Evolutionary conservation across 129 eudicot species (phyloP).

Genomic region (Rutidosis leptorrhynchoides): DNA sequence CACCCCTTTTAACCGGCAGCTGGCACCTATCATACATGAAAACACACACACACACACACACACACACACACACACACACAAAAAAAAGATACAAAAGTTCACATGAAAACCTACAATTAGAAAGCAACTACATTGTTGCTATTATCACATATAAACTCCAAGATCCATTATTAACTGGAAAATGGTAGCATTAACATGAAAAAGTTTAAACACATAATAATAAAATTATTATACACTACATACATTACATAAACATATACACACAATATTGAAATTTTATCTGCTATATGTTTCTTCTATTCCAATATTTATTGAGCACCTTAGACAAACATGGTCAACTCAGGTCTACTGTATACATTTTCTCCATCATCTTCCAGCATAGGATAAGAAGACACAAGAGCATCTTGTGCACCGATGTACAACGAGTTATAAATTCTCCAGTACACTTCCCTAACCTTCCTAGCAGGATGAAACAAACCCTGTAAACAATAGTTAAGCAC

Average conservation of each 20-base stretch:
- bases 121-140: background rate
- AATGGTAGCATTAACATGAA: constrained; percentile 18
- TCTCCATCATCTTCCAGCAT: constrained; percentile 74
- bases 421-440: constrained; percentile 95
- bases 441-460: constrained; percentile 97
- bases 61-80: no score
- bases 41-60: no score
- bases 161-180: background rate
- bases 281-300: background rate
- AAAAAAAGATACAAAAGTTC: background rate
- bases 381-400: constrained; percentile 88
- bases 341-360: constrained; percentile 76
- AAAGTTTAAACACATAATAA: background rate
- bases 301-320: background rate
- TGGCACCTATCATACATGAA: background rate
- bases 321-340: constrained; percentile 73
- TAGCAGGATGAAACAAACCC: constrained; percentile 93
- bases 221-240: background rate
- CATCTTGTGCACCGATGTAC: constrained; percentile 91
- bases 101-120: background rate
- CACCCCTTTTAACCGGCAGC: no score
- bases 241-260: no score
- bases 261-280: background rate
- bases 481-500: constrained; percentile 88
- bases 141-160: background rate